Base-by-base conservation (phyloP, 768 basidiomycete genomes). In the Panellus pusillus region DNA sequence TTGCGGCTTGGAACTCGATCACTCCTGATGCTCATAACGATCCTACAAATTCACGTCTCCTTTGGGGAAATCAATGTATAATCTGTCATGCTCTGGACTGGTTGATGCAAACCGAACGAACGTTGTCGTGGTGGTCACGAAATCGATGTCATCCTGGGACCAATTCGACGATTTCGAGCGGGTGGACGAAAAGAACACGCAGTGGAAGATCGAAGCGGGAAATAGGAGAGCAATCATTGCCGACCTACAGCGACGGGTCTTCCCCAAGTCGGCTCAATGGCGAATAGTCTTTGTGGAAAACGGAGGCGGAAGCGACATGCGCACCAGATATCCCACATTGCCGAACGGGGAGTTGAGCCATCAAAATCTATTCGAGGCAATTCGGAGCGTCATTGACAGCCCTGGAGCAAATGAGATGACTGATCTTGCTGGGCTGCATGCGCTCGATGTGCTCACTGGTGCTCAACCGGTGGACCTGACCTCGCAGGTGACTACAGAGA, bases 371-470 rank as follows among this genome's bases (percentile, higher is more conserved):
- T 47, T 36, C 35, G 29, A 47, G 7, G 46, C 46, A 35, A 47
- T 47, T 19, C 46, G 36, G 17, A 11, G 35, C 20, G 17, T 47
- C 32, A 47, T 47, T 20, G 35, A 36, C 5, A 11, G 14, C 15
- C 31, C 31, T 6, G 40, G 40, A 11, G 7, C n/a, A 6, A 14
- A 47, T 11, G 32, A 11, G 36, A n/a, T 13, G 6, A 7, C 12
- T 35, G 46, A 47, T 37, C 9, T 47, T 20, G 18, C 46, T 47
- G 46, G 46, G 14, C n/a, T 38, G 32, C 46, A 38, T 36, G 46
- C 46, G 19, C 46, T 47, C 18, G 14, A 20, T 18, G 32, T 37
- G 11, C 32, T 47, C 12, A 47, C 32, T 19, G 45, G 45, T 2
- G 31, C 45, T 18, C 17, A 47, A 11, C 31, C 2, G 24, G 24